A percentile compares a stretch with the other conserved stretches of the same genome.
Conservation (phyloP, 371 early-diverging fungal species). For the Gilbertella persicaria region DNA sequence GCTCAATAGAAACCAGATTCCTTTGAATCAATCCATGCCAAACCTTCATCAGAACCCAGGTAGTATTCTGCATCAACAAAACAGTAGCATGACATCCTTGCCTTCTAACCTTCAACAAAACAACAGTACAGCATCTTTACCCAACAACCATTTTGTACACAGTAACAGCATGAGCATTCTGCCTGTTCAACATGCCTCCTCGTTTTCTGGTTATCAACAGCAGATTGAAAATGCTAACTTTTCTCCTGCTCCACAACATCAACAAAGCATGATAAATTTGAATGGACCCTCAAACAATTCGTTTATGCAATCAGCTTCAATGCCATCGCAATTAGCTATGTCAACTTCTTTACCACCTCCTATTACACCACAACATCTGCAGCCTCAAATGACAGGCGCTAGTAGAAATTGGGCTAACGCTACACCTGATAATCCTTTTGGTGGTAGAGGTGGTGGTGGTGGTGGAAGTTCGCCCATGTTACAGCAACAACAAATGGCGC, state of each 20-base stretch:
- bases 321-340: slow-evolving; percentile 28
- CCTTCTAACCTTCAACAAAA: background rate
- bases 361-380: background rate
- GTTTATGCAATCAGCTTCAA: slow-evolving; percentile 27
- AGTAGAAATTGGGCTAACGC: slow-evolving; percentile 39
- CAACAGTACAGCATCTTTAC: no score
- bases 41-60: slow-evolving; percentile 1
- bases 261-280: no score
- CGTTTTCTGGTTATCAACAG: no score
- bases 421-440: slow-evolving; percentile 54
- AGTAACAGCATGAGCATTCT: background rate
- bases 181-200: no score
- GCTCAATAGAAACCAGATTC: slow-evolving; percentile 15
- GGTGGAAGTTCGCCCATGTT: no score
- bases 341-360: slow-evolving; percentile 9
- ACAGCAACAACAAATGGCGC: no score
- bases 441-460: slow-evolving; percentile 13
- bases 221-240: no score
- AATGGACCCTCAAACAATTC: no score
- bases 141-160: no score
- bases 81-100: no score
- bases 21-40: slow-evolving; percentile 13
- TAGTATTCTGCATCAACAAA: background rate
- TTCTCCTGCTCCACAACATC: no score
- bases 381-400: slow-evolving; percentile 17